Evolutionary conservation across 176 grass and related monocot species (phyloP).

Genomic region (Carex littledalei): DNA sequence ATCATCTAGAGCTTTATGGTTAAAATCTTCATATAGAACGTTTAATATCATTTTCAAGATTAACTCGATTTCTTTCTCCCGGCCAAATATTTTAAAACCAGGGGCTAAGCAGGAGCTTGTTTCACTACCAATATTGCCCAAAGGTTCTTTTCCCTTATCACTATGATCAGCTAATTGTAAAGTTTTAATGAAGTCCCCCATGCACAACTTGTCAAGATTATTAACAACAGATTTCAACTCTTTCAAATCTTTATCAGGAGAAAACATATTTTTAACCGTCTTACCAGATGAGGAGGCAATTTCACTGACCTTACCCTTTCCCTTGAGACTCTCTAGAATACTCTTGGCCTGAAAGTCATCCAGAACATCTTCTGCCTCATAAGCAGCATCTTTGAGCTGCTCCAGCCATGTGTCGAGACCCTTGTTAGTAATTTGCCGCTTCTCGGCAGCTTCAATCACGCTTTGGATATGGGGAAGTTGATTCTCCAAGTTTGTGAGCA

Average conservation of each 20-base stretch:
- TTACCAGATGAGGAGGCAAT: neutral
- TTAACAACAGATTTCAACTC: neutral
- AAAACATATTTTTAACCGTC: neutral
- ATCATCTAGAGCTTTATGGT: too few species aligned
- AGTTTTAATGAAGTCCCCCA: neutral
- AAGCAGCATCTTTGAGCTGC: neutral
- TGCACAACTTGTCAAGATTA: neutral
- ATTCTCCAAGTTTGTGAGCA: constrained; percentile 3
- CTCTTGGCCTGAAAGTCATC: constrained; percentile 22
- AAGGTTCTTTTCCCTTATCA: too few species aligned
- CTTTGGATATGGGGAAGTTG: neutral
- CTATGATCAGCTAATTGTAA: too few species aligned
- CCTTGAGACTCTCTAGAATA: neutral
- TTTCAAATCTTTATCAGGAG: neutral
- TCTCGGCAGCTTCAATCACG: neutral
- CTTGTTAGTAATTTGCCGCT: neutral
- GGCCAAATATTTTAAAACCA: neutral
- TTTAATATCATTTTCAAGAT: neutral
- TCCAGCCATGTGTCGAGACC: neutral
- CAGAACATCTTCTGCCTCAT: constrained; percentile 25
- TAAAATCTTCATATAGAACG: too few species aligned
- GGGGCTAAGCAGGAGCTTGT: neutral
- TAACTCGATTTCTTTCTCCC: neutral
- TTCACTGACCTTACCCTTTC: neutral
- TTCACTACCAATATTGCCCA: neutral